A percentile compares a stretch with the other conserved stretches of the same genome.
These are phyloP conservation scores for Chrysosporium keratinophilum DNA, from an alignment of 2,329 filamentous ascomycete species.

Conservation along the genomic window DNA sequence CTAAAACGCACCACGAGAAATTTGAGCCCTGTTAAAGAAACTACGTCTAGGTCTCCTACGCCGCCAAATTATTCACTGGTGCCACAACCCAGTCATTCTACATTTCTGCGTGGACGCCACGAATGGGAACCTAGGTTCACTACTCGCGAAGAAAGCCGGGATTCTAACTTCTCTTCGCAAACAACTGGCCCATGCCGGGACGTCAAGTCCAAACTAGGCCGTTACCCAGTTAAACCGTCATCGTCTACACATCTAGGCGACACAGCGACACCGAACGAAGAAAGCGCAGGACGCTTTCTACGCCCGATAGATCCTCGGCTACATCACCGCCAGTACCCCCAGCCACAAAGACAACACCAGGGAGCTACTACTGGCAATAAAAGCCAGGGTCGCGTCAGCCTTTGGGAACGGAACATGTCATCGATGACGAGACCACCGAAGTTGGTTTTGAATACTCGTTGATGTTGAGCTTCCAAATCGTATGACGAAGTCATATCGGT, in stretches of 20 bases:
- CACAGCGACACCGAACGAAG: neutral
- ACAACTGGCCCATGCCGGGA: neutral
- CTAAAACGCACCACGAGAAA: neutral
- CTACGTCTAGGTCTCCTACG: neutral
- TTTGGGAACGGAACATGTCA: neutral
- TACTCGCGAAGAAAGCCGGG: neutral
- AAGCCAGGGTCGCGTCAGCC: neutral
- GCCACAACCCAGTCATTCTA: conserved; percentile 2
- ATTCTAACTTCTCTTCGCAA: neutral
- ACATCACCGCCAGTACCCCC: neutral
- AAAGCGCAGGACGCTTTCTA: neutral
- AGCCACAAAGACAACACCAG: neutral
- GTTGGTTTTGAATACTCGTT: neutral
- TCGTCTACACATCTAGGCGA: neutral
- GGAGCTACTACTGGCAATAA: neutral
- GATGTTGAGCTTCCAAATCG: neutral
- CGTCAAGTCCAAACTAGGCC: neutral
- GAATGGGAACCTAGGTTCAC: neutral
- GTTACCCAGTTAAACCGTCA: neutral
- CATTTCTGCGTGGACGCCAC: neutral
- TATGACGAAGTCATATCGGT: neutral
- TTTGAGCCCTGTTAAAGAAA: conserved; percentile 8
- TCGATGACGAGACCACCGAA: neutral
- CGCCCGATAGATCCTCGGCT: neutral
- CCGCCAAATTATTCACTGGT: conserved; percentile 4